Percentiles rank a stretch among this genome's conserved stretches.
phyloP scores from a whole-genome alignment of 1,139 yeast genomes.

The Diutina pseudorugosa region DNA sequence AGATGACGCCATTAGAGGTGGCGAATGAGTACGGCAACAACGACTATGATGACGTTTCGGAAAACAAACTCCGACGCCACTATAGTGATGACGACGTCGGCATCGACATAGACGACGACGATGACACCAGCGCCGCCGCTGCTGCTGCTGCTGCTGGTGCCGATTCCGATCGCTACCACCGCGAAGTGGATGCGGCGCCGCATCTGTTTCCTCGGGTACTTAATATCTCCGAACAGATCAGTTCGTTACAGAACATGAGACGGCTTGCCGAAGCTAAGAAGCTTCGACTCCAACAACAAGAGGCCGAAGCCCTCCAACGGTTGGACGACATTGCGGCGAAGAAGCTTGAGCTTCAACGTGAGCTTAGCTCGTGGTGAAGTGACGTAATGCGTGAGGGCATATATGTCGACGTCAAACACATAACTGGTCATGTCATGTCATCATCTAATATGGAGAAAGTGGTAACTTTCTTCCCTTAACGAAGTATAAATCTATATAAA shows the following conservation, averaged over 20 bases:
- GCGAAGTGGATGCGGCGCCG: conserved; percentile 7
- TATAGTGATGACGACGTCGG: conserved; percentile 2
- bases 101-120: conserved; percentile 4
- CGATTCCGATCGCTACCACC: conserved; percentile 6
- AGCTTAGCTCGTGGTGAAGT: not conserved
- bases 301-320: not conserved
- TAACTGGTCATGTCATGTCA: too few species aligned
- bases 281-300: conserved; percentile 3
- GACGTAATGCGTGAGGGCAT: not conserved
- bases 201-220: conserved; percentile 2
- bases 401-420: not conserved
- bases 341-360: not conserved
- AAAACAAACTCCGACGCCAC: not conserved
- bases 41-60: conserved; percentile 7
- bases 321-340: not conserved
- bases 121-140: conserved; percentile 2
- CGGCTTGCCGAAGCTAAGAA: not conserved
- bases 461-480: too few species aligned
- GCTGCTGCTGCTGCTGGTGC: not conserved
- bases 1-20: conserved; percentile 4
- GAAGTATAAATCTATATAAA: too few species aligned
- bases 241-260: not conserved
- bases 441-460: too few species aligned
- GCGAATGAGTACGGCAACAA: conserved; percentile 6
- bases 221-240: not conserved